Conservation (phyloP, 305 asterid genomes). For the Fraxinus baroniana region DNA sequence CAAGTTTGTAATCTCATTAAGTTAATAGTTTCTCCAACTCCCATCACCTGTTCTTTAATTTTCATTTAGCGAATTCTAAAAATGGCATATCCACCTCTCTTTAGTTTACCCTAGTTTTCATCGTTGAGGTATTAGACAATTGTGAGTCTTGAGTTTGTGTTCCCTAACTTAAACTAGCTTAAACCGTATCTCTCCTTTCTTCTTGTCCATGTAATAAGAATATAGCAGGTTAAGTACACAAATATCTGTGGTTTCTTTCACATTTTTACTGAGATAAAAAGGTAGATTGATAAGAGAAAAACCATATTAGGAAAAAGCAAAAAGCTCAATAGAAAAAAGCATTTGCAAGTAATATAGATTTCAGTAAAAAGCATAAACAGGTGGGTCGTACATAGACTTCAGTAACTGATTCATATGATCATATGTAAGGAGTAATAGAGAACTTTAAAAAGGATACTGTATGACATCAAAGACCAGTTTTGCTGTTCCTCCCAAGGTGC, state of each 20-base stretch:
- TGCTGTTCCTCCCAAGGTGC: conserved; percentile 90
- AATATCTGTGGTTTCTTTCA: not conserved
- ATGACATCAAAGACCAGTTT: conserved; percentile 90
- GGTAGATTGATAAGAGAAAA: not conserved
- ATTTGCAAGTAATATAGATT: not conserved
- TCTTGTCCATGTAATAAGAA: not conserved
- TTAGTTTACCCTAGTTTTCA: not conserved
- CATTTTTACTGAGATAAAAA: not conserved
- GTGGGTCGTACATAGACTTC: not conserved
- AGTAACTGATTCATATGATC: conserved; percentile 18
- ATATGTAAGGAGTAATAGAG: conserved; percentile 8
- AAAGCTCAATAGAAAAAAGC: conserved; percentile 8
- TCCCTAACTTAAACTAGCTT: conserved; percentile 1
- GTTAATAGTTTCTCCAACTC: not conserved
- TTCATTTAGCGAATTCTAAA: not conserved
- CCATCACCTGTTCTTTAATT: not conserved
- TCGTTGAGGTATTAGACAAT: not conserved
- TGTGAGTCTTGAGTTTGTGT: not conserved
- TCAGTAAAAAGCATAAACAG: not conserved
- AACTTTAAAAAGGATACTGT: conserved; percentile 71
- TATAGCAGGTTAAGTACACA: not conserved
- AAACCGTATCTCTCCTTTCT: not conserved
- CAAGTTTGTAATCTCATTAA: not conserved
- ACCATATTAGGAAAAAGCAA: not conserved
- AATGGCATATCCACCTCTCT: not conserved